phyloP scores from a whole-genome alignment of 2,329 filamentous ascomycete genomes.

The Calycina herbarum region DNA sequence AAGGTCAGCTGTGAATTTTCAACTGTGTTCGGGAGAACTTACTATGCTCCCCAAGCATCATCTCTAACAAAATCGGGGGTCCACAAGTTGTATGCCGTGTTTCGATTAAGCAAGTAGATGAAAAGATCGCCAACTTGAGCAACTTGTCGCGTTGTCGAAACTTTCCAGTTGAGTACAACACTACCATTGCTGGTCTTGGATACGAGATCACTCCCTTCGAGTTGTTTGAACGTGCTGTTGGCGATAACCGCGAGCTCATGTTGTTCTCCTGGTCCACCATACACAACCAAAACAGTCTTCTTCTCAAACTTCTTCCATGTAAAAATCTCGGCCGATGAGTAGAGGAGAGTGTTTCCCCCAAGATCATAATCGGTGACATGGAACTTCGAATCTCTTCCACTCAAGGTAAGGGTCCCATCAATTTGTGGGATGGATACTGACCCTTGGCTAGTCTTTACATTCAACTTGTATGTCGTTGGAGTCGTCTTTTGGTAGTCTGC shows the following conservation, averaged over 20 bases:
- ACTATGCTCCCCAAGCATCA: conserved; percentile 38
- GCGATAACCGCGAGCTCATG: conserved; percentile 59
- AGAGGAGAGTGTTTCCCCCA: conserved; percentile 59
- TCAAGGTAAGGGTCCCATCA: conserved; percentile 56
- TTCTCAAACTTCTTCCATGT: conserved; percentile 65
- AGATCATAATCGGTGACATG: conserved; percentile 67
- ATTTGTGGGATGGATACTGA: conserved; percentile 59
- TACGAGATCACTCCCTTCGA: conserved; percentile 35
- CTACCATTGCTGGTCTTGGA: conserved; percentile 43
- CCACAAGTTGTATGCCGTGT: conserved; percentile 70
- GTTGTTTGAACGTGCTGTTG: conserved; percentile 35
- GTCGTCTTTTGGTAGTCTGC: conserved; percentile 59
- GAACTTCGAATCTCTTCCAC: conserved; percentile 66
- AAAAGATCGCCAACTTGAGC: conserved; percentile 45
- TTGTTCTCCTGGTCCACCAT: conserved; percentile 60
- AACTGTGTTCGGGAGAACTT: conserved; percentile 17
- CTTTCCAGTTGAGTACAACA: conserved; percentile 55
- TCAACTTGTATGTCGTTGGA: conserved; percentile 63
- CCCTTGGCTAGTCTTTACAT: conserved; percentile 58
- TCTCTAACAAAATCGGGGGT: conserved; percentile 53
- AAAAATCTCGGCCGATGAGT: conserved; percentile 69
- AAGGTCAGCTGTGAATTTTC: conserved; percentile 11
- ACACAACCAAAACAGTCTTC: conserved; percentile 62
- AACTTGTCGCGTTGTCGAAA: conserved; percentile 52
- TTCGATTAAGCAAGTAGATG: conserved; percentile 51